Percentiles rank a stretch among this genome's conserved stretches.
Conservation (phyloP, 2,329 filamentous ascomycete genomes). For the Talaromyces pinophilus region DNA sequence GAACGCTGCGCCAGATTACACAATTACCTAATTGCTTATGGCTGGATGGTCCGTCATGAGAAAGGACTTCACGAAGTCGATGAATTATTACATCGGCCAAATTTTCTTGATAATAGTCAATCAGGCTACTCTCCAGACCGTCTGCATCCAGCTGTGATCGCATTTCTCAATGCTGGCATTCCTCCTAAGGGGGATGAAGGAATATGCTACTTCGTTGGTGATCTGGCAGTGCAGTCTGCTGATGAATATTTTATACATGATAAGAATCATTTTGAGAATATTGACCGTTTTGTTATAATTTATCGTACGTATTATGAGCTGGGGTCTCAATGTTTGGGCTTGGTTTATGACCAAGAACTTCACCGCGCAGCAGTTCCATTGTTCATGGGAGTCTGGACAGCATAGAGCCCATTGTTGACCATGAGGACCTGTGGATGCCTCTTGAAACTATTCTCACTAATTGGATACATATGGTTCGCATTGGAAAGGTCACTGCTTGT, state of each 20-base stretch:
- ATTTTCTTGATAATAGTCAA: slow-evolving; percentile 8
- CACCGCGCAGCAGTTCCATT: slow-evolving; percentile 20
- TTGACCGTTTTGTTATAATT: slow-evolving; percentile 24
- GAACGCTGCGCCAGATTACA: slow-evolving; percentile 27
- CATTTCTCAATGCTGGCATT: slow-evolving; percentile 24
- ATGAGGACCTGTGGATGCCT: slow-evolving; percentile 25
- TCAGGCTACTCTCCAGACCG: slow-evolving; percentile 19
- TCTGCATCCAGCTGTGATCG: slow-evolving; percentile 25
- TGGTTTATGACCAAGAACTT: slow-evolving; percentile 18
- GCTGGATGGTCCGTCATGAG: slow-evolving; percentile 26
- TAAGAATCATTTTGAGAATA: background rate
- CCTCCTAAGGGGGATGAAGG: slow-evolving; percentile 19
- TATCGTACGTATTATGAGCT: slow-evolving; percentile 24
- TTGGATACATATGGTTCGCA: slow-evolving; percentile 26
- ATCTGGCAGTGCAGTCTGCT: background rate
- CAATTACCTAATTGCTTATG: slow-evolving; percentile 28
- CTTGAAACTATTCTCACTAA: slow-evolving; percentile 28
- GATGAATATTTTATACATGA: background rate
- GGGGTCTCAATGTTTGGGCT: slow-evolving; percentile 23
- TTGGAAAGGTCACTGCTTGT: slow-evolving; percentile 23
- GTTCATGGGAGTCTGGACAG: slow-evolving; percentile 20
- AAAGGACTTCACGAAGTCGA: slow-evolving; percentile 22
- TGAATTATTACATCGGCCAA: slow-evolving; percentile 10
- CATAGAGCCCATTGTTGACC: slow-evolving; percentile 24
- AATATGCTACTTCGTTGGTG: slow-evolving; percentile 14